Percentiles rank a stretch among this genome's conserved stretches.
phyloP scores from a whole-genome alignment of 108 stramenopile species.

The Stephanodiscus triporus region DNA sequence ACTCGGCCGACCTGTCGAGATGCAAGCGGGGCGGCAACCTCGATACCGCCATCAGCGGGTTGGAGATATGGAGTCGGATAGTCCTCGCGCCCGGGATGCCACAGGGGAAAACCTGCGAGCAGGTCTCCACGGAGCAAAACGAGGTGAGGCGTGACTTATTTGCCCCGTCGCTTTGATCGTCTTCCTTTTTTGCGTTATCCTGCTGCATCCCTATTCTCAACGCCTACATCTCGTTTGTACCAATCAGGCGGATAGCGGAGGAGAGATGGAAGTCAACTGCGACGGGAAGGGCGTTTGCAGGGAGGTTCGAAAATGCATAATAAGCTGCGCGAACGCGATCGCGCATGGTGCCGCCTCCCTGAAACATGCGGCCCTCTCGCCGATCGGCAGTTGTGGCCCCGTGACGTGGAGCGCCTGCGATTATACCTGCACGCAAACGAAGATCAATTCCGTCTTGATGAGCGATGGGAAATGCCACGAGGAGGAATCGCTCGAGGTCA shows the following conservation, averaged over 20 bases:
- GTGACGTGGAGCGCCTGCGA: constrained; percentile 77
- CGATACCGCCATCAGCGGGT: constrained; percentile 61
- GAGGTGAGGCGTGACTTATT: constrained; percentile 19
- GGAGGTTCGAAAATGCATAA: constrained; percentile 66
- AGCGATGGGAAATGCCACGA: constrained; percentile 68
- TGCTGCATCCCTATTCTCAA: neutral
- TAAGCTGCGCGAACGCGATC: constrained; percentile 58
- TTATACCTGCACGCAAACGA: constrained; percentile 66
- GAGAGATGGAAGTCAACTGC: constrained; percentile 49
- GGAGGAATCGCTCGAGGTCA: constrained; percentile 46
- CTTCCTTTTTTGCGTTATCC: neutral
- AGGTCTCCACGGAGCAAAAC: constrained; percentile 33
- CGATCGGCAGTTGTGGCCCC: constrained; percentile 29
- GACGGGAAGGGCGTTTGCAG: constrained; percentile 64
- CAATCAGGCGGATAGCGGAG: constrained; percentile 23
- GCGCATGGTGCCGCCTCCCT: constrained; percentile 19
- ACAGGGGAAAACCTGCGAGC: constrained; percentile 50
- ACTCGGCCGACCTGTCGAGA: constrained; percentile 36
- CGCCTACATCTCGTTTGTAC: neutral
- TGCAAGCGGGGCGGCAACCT: constrained; percentile 19
- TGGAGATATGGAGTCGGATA: constrained; percentile 67
- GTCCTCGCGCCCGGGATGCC: constrained; percentile 61
- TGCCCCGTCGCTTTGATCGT: neutral
- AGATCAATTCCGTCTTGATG: constrained; percentile 36
- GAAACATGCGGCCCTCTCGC: neutral